Conservation (phyloP, 2,329 filamentous ascomycete species). For the Exophiala lecanii-corni region DNA sequence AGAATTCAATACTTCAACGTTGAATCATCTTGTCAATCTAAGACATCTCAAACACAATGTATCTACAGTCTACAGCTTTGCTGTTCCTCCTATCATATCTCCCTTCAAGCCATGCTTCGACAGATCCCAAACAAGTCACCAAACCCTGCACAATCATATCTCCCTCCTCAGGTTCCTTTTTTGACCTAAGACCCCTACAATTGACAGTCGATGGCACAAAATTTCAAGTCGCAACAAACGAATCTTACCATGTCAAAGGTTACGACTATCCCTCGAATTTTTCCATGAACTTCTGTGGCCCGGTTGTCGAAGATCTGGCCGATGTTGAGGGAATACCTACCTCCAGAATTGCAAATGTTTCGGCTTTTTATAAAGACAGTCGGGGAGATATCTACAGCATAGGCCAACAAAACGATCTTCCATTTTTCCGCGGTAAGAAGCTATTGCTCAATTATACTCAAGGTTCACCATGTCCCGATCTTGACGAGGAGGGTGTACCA, state of each 20-base stretch:
- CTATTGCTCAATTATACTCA: conserved; percentile 71
- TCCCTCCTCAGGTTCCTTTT: conserved; percentile 57
- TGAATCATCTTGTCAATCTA: no score
- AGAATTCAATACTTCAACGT: no score
- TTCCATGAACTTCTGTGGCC: conserved; percentile 48
- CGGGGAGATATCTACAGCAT: conserved; percentile 23
- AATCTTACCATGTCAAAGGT: conserved; percentile 46
- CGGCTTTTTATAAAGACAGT: conserved; percentile 43
- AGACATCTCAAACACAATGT: conserved; percentile 14
- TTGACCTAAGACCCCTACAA: conserved; percentile 55
- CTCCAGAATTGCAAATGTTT: conserved; percentile 42
- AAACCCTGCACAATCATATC: conserved; percentile 60
- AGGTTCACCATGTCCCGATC: conserved; percentile 63
- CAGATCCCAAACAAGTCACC: conserved; percentile 39
- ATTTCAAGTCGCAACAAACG: conserved; percentile 39
- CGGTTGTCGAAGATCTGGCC: conserved; percentile 44
- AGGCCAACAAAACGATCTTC: conserved; percentile 41
- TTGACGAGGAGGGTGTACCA: conserved; percentile 25
- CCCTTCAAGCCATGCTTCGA: conserved; percentile 31
- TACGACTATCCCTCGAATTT: conserved; percentile 50
- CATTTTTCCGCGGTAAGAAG: conserved; percentile 50
- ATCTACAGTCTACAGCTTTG: conserved; percentile 23
- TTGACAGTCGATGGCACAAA: conserved; percentile 36
- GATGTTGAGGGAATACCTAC: conserved; percentile 44
- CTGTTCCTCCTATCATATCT: conserved; percentile 32